A percentile compares a stretch with the other conserved stretches of the same genome.
Evolutionary conservation across 768 basidiomycete species (phyloP).

Genomic region (Tricholoma saponaceum): DNA sequence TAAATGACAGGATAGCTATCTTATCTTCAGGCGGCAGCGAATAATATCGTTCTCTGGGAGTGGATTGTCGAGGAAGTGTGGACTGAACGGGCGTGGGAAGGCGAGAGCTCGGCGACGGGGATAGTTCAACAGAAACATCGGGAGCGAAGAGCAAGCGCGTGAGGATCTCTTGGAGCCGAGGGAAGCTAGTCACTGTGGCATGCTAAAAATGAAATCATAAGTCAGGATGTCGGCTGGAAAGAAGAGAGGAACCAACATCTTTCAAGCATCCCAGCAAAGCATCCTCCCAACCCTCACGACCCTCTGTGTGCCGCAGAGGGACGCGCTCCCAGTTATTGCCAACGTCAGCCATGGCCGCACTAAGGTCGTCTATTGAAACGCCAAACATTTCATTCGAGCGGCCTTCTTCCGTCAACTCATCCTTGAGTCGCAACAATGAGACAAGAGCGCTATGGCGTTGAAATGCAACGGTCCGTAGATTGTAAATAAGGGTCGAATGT

Average conservation of each 20-base stretch:
- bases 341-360: constrained; percentile 67
- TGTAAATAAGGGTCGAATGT: constrained; percentile 86
- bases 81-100: constrained; percentile 42
- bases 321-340: constrained; percentile 88
- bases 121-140: constrained; percentile 41
- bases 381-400: constrained; percentile 46
- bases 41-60: constrained; percentile 69
- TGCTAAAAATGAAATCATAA: constrained; percentile 42
- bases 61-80: constrained; percentile 38
- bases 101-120: constrained; percentile 43
- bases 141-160: constrained; percentile 72
- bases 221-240: neutral
- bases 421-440: constrained; percentile 51
- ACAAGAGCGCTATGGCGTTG: constrained; percentile 71
- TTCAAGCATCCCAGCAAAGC: constrained; percentile 84
- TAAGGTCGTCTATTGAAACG: constrained; percentile 58
- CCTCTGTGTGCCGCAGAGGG: constrained; percentile 66
- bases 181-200: constrained; percentile 68
- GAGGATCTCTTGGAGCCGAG: constrained; percentile 65
- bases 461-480: constrained; percentile 79
- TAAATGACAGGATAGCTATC: constrained; percentile 80
- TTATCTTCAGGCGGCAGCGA: constrained; percentile 73
- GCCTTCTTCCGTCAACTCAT: constrained; percentile 35
- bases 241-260: constrained; percentile 57
- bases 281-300: constrained; percentile 88